Base-by-base conservation (phyloP, 225 moss, liverwort and hornwort species). In the Physcomitrium patens region DNA sequence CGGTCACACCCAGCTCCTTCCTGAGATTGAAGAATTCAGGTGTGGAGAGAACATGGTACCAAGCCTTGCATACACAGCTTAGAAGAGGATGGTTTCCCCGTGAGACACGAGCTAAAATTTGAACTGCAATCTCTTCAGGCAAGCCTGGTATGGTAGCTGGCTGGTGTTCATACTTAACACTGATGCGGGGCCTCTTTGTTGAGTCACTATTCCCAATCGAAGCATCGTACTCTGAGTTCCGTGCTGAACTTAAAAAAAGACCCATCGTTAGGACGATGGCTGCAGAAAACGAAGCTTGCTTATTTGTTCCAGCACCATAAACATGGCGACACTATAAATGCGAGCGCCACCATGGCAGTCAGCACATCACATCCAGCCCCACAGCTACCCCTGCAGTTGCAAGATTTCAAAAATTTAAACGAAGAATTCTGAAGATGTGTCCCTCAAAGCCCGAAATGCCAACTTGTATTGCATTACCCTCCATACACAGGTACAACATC, bases 91-190 rank as follows among this genome's bases (percentile, higher is more conserved):
- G 94, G 67, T 82, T 83, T 9, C 94, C 90, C 51, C 94, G 82
- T 9, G 91, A 87, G 10, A 94, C 94, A 60, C 94, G 86, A 19
- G 94, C 86, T 76, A 97, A 57, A 43, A 97, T 91, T 77, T 93
- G 92, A 65, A 94, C 41, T 3, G 97, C 81, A 20, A 97, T 85
- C 84, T 97, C 97, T 64, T 94, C 94, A 48, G 94, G 97, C 70
- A 97, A 85, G 48, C 97, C 94, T 31, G 97, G 94, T 58, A 97
- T 87, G 68, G 93, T 77, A 12, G 77, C 77, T 65, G 84, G 84
- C 59, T 76, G 85, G 23, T 81, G 81, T 76, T 92, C 92, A 62
- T 85, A 77, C 31, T 89, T 91, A 77, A 81, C 62, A 22, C 86
- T 81, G 31, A 94, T 74, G 24, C 96, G 94, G 79, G 88, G 94